These are phyloP conservation scores for Sporothrix brasiliensis DNA, from an alignment of 2,329 filamentous ascomycete species.

Conservation along the genomic window DNA sequence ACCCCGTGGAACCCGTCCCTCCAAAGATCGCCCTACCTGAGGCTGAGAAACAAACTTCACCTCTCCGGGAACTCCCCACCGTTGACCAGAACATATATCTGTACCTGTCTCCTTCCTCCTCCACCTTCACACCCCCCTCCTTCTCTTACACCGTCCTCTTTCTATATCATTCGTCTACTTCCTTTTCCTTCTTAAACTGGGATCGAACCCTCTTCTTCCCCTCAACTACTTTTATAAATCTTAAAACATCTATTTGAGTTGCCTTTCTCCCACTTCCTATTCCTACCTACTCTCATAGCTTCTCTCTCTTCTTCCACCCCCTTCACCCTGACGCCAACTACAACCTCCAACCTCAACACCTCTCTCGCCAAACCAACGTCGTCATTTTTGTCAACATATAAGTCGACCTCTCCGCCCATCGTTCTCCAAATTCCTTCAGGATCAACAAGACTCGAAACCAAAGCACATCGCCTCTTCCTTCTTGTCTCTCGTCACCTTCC, in stretches of 20 bases:
- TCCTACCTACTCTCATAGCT: not conserved
- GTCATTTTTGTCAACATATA: conserved; percentile 20
- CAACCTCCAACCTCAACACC: not conserved
- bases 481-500: not conserved
- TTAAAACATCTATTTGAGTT: conserved; percentile 24
- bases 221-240: conserved; percentile 7
- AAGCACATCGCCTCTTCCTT: conserved; percentile 12
- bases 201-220: conserved; percentile 14
- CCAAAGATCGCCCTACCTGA: conserved; percentile 29
- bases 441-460: conserved; percentile 21
- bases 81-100: conserved; percentile 33
- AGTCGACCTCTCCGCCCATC: conserved; percentile 7
- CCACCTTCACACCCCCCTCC: conserved; percentile 19
- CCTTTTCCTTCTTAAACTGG: conserved; percentile 19
- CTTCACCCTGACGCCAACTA: not conserved
- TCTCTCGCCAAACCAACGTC: not conserved
- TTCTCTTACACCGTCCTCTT: conserved; percentile 14
- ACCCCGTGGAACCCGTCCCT: conserved; percentile 26
- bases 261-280: not conserved
- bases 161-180: not conserved
- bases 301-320: not conserved
- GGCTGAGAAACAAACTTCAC: conserved; percentile 34
- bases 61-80: conserved; percentile 22
- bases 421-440: conserved; percentile 23
- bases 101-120: conserved; percentile 7